Base-by-base conservation (phyloP, 2,329 filamentous ascomycete genomes). In the Pyrenophora tritici-repentis region DNA sequence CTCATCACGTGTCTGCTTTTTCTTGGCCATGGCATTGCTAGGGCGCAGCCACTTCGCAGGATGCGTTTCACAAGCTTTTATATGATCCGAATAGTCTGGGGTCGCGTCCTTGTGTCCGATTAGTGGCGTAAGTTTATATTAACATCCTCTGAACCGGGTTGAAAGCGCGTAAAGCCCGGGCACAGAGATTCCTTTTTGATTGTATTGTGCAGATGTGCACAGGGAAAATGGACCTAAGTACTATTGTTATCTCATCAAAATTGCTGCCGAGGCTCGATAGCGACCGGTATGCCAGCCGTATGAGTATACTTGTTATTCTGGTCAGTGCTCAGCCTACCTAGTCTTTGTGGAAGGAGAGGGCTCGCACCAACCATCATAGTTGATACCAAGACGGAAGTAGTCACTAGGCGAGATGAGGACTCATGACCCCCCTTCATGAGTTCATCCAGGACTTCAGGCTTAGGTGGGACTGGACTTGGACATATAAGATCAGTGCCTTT, bases 361-460 rank as follows among this genome's bases (percentile, higher is more conserved):
- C 43, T 38, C 20, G 14, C 32, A 47, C 37, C 26, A 20, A 41
- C 38, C 26, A 47, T 18, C 26, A 31, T 38, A 20, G 14, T 52
- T 26, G 46, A 52, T 34, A 47, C 50, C 50, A 49, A 38, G 38
- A 52, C 50, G 29, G 26, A 52, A 39, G 24, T 42, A 43, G 39
- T 36, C 44, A 43, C 31, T 20, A 37, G 20, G 32, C 39, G 37
- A 48, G 39, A 40, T 40, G 44, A 49, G 20, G 42, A 20, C 50
- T 48, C 44, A 43, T 52, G 50, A 52, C 50, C 34, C 31, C 17
- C 14, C 31, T 39, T 40, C n/a, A 38, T 24, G 47, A 53, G 33
- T 52, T 59, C 50, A 44, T 53, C 50, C 54, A 48, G 54, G 35
- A 36, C 47, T 55, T 59, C 54, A 59, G 54, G 54, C 56, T 57